Evolutionary conservation across 1,284 basidiomycete genomes (phyloP).

Genomic region (Grifola frondosa): DNA sequence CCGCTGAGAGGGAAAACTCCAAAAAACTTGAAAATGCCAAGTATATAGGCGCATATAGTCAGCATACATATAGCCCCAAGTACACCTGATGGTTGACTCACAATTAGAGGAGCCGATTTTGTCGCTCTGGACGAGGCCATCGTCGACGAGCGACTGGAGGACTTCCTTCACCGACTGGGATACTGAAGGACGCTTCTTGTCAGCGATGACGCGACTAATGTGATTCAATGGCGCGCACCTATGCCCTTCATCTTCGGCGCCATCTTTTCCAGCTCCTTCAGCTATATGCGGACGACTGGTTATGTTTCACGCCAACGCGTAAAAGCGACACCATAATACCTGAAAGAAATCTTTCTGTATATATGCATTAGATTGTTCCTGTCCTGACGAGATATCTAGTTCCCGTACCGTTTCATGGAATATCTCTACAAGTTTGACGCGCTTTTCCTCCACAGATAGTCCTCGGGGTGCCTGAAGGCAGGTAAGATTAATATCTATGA

Average conservation of each 20-base stretch:
- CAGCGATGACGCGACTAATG: background rate
- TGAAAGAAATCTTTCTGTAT: conserved; percentile 84
- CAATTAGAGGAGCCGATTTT: conserved; percentile 93
- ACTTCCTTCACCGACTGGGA: conserved; percentile 89
- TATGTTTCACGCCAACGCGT: background rate
- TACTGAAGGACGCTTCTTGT: conserved; percentile 44
- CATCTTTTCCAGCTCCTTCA: conserved; percentile 88
- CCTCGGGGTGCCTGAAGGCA: conserved; percentile 66
- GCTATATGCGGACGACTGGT: conserved; percentile 36
- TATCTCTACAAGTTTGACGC: conserved; percentile 78
- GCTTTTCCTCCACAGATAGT: conserved; percentile 79
- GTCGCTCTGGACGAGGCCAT: conserved; percentile 79
- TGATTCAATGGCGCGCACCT: conserved; percentile 43
- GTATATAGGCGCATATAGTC: conserved; percentile 34
- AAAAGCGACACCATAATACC: conserved; percentile 32
- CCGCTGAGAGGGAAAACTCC: conserved; percentile 87
- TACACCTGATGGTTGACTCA: conserved; percentile 48
- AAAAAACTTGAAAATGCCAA: conserved; percentile 63
- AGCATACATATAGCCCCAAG: too few species aligned
- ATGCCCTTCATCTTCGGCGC: conserved; percentile 86
- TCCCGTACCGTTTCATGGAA: conserved; percentile 80
- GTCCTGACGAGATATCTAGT: background rate
- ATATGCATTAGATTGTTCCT: background rate
- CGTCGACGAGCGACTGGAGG: conserved; percentile 79
- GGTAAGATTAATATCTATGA: too few species aligned